These are phyloP conservation scores for Cryptococcus sp. DNA, from an alignment of 1,284 basidiomycete species.

Conservation along the genomic window DNA sequence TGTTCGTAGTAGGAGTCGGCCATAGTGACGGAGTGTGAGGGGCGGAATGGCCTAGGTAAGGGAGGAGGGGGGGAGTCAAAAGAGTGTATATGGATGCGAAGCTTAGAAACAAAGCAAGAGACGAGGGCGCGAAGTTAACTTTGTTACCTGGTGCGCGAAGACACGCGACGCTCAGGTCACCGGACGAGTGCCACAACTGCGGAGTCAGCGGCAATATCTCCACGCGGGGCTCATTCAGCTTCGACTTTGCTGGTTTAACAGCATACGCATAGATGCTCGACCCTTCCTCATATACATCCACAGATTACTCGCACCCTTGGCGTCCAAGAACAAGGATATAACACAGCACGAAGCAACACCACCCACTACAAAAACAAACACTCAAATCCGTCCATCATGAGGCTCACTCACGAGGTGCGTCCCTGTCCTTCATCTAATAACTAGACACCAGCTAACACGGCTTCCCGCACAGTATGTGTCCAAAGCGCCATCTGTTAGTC, in stretches of 20 bases:
- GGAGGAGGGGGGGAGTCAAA: not conserved
- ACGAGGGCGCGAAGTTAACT: too few relatives aligned
- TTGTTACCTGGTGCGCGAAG: not conserved
- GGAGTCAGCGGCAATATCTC: not conserved
- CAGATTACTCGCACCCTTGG: not conserved
- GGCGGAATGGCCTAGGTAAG: not conserved
- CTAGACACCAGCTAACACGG: slow-evolving; percentile 2
- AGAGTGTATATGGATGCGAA: too few relatives aligned
- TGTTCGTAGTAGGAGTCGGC: slow-evolving; percentile 41
- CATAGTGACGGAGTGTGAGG: slow-evolving; percentile 20
- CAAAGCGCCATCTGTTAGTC: slow-evolving; percentile 45
- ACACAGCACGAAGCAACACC: not conserved
- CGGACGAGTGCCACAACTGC: slow-evolving; percentile 6
- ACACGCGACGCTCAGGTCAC: slow-evolving; percentile 14
- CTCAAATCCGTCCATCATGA: slow-evolving; percentile 26
- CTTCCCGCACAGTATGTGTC: slow-evolving; percentile 42
- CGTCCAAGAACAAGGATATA: not conserved
- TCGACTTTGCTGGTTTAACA: not conserved
- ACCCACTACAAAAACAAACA: not conserved
- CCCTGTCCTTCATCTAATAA: not conserved
- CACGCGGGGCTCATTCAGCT: not conserved
- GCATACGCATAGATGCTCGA: not conserved
- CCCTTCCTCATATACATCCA: not conserved
- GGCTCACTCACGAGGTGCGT: slow-evolving; percentile 51
- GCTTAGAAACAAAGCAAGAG: too few relatives aligned